A percentile compares a stretch with the other conserved stretches of the same genome.
These are phyloP conservation scores for Chamaecyparis obtusa DNA, from an alignment of 75 land plant genomes.

Conservation along the genomic window DNA sequence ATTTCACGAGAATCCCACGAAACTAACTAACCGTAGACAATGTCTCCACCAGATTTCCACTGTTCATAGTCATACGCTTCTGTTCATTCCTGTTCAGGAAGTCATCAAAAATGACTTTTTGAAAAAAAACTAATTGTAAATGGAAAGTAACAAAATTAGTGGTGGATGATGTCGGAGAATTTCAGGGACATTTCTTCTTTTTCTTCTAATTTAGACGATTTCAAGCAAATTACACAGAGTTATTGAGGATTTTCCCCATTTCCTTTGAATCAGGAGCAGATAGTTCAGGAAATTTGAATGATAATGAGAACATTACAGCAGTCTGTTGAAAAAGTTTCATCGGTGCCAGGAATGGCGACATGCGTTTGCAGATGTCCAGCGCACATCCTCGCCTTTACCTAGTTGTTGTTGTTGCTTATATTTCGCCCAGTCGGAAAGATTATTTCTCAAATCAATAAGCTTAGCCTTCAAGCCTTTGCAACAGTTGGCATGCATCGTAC, in stretches of 20 bases:
- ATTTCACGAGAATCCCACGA: too few relatives aligned
- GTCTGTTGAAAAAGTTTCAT: background rate
- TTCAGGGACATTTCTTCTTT: background rate
- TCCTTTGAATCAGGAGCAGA: background rate
- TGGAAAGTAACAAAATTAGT: background rate
- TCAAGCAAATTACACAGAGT: background rate
- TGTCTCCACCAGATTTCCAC: too few relatives aligned
- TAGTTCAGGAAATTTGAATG: background rate
- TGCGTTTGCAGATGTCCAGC: background rate
- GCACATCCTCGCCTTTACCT: background rate
- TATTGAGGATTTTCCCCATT: background rate
- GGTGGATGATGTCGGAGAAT: background rate
- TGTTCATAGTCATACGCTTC: too few relatives aligned
- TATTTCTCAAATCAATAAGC: too few relatives aligned
- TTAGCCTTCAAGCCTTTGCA: too few relatives aligned
- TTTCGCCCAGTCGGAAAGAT: too few relatives aligned
- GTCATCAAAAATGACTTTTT: too few relatives aligned
- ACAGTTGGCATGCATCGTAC: slow-evolving; percentile 51
- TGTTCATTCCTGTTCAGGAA: too few relatives aligned
- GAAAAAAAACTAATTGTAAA: background rate
- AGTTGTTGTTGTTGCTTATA: background rate
- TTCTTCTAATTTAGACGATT: background rate
- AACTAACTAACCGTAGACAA: too few relatives aligned
- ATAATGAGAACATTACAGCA: too few relatives aligned
- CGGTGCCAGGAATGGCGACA: background rate